phyloP scores from a whole-genome alignment of 176 grass and related monocot genomes.

The Avena atlantica region DNA sequence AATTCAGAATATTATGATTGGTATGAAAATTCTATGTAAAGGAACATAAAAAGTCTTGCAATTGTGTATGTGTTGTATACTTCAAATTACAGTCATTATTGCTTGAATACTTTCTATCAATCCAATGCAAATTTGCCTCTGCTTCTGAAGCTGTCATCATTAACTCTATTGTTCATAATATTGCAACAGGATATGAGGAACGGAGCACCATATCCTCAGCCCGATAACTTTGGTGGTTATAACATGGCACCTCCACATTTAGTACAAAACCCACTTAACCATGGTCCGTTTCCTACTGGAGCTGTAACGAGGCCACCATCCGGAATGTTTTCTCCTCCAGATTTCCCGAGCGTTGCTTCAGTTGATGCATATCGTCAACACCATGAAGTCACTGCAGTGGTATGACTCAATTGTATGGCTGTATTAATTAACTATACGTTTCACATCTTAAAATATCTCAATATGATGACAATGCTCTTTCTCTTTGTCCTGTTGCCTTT shows the following conservation, averaged over 20 bases:
- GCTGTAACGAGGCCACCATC: conserved; percentile 48
- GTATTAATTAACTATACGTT: conserved; percentile 25
- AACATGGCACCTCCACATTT: conserved; percentile 62
- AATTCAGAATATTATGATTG: conserved; percentile 10
- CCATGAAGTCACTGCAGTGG: conserved; percentile 92
- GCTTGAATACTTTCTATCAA: conserved; percentile 10
- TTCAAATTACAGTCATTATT: conserved; percentile 22
- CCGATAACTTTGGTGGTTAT: conserved; percentile 68
- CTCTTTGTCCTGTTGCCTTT: background rate
- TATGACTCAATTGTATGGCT: conserved; percentile 47
- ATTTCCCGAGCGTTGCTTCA: conserved; percentile 60
- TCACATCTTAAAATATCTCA: conserved; percentile 1
- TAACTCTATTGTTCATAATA: conserved; percentile 44
- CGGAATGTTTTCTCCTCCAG: conserved; percentile 47
- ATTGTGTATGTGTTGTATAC: background rate
- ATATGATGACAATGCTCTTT: conserved; percentile 31
- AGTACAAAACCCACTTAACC: conserved; percentile 56
- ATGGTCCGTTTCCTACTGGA: conserved; percentile 62
- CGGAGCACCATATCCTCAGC: conserved; percentile 44
- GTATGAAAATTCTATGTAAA: conserved; percentile 29
- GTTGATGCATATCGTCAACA: conserved; percentile 89
- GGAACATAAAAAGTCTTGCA: background rate
- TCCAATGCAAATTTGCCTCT: background rate
- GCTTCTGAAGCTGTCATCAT: conserved; percentile 41
- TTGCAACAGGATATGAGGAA: conserved; percentile 64